These are phyloP conservation scores for Pseudocercospora macadamiae DNA, from an alignment of 2,329 filamentous ascomycete species.

Conservation along the genomic window DNA sequence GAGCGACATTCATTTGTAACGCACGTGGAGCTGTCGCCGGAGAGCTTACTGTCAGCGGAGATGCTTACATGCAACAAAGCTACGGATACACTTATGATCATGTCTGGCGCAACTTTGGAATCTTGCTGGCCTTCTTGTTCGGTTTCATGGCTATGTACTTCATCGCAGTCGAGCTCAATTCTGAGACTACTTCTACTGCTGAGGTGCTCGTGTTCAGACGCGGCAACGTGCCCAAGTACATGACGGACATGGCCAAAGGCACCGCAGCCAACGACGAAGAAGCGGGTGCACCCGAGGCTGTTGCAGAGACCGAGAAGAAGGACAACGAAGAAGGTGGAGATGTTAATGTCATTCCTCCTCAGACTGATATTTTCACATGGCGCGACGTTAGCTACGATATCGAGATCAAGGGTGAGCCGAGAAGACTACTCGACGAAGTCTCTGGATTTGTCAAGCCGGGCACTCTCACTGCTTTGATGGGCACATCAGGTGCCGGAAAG, in stretches of 20 bases:
- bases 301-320: slow-evolving; percentile 21
- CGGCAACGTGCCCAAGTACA: slow-evolving; percentile 47
- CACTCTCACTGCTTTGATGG: slow-evolving; percentile 28
- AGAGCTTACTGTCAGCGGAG: slow-evolving; percentile 43
- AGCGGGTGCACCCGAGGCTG: slow-evolving; percentile 34
- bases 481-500: slow-evolving; percentile 57
- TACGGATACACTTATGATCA: slow-evolving; percentile 48
- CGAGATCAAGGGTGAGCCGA: slow-evolving; percentile 53
- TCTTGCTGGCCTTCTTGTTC: slow-evolving; percentile 65
- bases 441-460: slow-evolving; percentile 59
- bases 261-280: slow-evolving; percentile 43
- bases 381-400: slow-evolving; percentile 60
- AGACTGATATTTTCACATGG: slow-evolving; percentile 54
- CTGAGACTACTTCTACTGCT: slow-evolving; percentile 63
- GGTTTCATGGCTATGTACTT: slow-evolving; percentile 68
- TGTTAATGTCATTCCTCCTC: slow-evolving; percentile 44
- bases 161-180: slow-evolving; percentile 66
- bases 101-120: slow-evolving; percentile 65
- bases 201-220: slow-evolving; percentile 68
- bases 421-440: slow-evolving; percentile 59
- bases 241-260: slow-evolving; percentile 37
- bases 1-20: slow-evolving; percentile 43
- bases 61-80: slow-evolving; percentile 37
- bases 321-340: slow-evolving; percentile 35
- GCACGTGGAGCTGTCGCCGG: slow-evolving; percentile 45